These are phyloP conservation scores for Penicillium canariense DNA, from an alignment of 495 filamentous ascomycete species.

Conservation along the genomic window DNA sequence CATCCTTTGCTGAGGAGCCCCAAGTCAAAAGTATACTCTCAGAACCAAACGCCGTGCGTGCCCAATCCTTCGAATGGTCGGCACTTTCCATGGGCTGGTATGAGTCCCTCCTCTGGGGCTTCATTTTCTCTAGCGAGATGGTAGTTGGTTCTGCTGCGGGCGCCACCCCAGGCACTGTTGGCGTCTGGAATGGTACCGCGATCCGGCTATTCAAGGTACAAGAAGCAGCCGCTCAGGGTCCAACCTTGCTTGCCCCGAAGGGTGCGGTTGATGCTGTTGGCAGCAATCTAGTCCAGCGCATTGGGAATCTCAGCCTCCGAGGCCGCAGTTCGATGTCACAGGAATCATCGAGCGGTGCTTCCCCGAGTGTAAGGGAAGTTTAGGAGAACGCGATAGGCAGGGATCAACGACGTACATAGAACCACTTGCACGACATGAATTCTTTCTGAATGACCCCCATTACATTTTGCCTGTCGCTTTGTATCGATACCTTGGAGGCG, in stretches of 20 bases:
- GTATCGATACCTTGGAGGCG: constrained; percentile 17
- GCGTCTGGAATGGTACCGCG: constrained; percentile 88
- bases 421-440: constrained; percentile 11
- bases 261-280: constrained; percentile 96
- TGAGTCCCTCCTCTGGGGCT: constrained; percentile 91
- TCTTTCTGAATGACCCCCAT: constrained; percentile 5
- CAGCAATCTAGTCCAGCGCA: constrained; percentile 81
- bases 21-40: constrained; percentile 55
- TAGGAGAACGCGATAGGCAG: constrained; percentile 9
- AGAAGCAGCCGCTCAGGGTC: constrained; percentile 74
- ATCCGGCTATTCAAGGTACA: constrained; percentile 91
- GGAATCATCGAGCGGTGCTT: constrained; percentile 28
- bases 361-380: constrained; percentile 41
- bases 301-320: constrained; percentile 70
- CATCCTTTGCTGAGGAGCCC: constrained; percentile 65
- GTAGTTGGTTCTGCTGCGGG: constrained; percentile 61
- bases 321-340: constrained; percentile 36
- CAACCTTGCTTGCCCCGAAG: constrained; percentile 75
- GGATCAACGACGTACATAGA: constrained; percentile 21
- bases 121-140: constrained; percentile 89
- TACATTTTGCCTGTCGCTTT: neutral
- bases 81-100: constrained; percentile 93
- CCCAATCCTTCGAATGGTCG: constrained; percentile 96
- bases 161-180: constrained; percentile 69
- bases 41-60: constrained; percentile 70